Evolutionary conservation across 345 rosid genomes (phyloP), one percentile per base, ranked within the genome.

Genomic region (Erysimum cheiranthoides): DNA sequence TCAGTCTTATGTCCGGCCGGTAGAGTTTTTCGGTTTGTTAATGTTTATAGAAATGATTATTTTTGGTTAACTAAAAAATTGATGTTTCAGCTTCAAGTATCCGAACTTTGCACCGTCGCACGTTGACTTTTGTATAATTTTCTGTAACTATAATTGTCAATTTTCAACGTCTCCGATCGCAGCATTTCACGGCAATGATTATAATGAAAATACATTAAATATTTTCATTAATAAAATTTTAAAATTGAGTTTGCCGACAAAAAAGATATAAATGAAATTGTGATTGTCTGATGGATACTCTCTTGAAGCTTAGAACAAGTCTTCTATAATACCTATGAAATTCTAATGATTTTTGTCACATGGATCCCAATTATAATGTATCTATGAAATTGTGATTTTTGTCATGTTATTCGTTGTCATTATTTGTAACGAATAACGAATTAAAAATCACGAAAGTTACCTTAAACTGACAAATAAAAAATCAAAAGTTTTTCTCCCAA

Each of bases 1-100:
- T 86, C 66, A 90, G 88, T 71, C 87, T 91, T n/a, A 85, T 91
- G 96, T 91, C 98, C 0, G 97, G 93, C 68, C 80, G 96, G 57
- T 89, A 87, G 80, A 63, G 66, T n/a, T 56, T 56, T 54, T 1
- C 8, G 69, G 25, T 61, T 56, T 58, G 30, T 13, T 32, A 25
- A 21, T 61, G 49, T 49, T 21, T 76, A 21, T 50, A 59, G 60
- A 66, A 16, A 66, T 47, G 51, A 49, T 59, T 66, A 35, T 31
- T 13, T n/a, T 75, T 18, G 28, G 16, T 1, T 74, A 36, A 16
- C 10, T 59, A n/a, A n/a, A 16, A 3, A 31, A 46, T 73, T 56
- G 11, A 42, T 14, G 35, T 34, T 61, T 21, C 14, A 1, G 49
- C 36, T 35, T 51, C 63, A 9, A n/a, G n/a, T n/a, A n/a, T n/a